phyloP scores from a whole-genome alignment of 768 basidiomycete species.

The Auriscalpium orientale region DNA sequence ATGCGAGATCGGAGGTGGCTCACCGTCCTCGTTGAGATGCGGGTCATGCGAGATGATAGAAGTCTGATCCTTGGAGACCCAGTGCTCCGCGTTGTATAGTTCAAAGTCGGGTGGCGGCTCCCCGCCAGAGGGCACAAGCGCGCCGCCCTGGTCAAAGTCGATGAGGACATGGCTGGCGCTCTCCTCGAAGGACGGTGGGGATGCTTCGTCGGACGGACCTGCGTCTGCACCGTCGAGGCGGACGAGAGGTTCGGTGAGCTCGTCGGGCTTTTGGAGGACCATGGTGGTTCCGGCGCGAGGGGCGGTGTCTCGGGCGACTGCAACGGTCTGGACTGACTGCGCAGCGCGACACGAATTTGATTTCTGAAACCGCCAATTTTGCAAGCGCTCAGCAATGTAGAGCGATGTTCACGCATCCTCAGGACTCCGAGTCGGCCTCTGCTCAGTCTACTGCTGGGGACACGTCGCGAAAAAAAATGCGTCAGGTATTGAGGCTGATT shows the following conservation, averaged over 20 bases:
- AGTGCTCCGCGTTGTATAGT: constrained; percentile 57
- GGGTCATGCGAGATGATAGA: constrained; percentile 58
- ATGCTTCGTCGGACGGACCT: constrained; percentile 2
- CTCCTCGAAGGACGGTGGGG: constrained; percentile 16
- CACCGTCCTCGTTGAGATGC: constrained; percentile 61
- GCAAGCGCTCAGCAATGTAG: too few relatives aligned
- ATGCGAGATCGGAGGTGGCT: constrained; percentile 12
- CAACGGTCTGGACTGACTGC: too few relatives aligned
- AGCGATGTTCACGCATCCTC: too few relatives aligned
- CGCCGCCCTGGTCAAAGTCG: constrained; percentile 19
- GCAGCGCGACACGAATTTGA: too few relatives aligned
- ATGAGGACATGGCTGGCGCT: constrained; percentile 15
- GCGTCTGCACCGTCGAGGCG: not conserved
- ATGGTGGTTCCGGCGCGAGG: not conserved
- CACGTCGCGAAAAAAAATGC: too few relatives aligned
- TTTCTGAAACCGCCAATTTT: too few relatives aligned
- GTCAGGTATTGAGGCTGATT: too few relatives aligned
- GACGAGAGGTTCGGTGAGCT: not conserved
- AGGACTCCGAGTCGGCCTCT: too few relatives aligned
- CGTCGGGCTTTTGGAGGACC: not conserved
- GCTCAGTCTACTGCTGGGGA: too few relatives aligned
- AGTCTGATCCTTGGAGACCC: constrained; percentile 37
- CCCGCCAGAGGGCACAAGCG: constrained; percentile 23
- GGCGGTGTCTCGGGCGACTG: not conserved
- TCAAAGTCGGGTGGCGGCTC: constrained; percentile 54